Evolutionary conservation across 257 asterid genomes (phyloP), one percentile per base, ranked within the genome.

Genomic region (Nicotiana noctiflora): DNA sequence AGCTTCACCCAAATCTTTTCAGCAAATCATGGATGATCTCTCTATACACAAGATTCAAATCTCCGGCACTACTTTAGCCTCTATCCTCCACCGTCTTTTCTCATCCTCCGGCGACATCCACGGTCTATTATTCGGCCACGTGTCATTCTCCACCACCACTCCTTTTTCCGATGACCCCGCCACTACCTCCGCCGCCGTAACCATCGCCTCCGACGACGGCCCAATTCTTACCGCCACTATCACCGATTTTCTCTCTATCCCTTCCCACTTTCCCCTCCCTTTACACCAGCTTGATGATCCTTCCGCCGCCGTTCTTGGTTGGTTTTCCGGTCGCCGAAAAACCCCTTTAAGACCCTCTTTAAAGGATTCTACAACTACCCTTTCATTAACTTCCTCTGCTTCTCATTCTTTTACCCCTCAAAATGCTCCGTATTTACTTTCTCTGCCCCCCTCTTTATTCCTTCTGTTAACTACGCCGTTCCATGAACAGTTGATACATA

Each of bases 71-170:
- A 81, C 96, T 63, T 49, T 94, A 8, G 90, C 98, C 17, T 87
- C 98, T 81, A 89, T 93, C 78, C 94, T 94, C 93, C 91, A 93
- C 85, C 98, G 94, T 46, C 86, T 94, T 85, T 84, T 90, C 89
- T 79, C 95, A 57, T 79, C 93, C 67, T 53, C 89, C 74, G 94
- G 90, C 2, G 93, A 93, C 86, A 61, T 89, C 81, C 97, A 94
- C 83, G 98, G 98, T 82, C 91, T 88, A 46, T 90, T 94, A 67
- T 90, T 87, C 81, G 98, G 98, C 87, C 85, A 86, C 79, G 83
- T 92, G 80, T 60, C 93, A 21, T 31, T 85, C 85, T 84, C 94
- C 88, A 84, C 90, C 57, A 81, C 89, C 74, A 85, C 79, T 18
- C 27, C 90, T 77, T 91, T 92, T 86, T 84, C 95, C 84, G 97